Percentiles rank a stretch among this genome's conserved stretches.
phyloP scores from a whole-genome alignment of 805 yeast species.

The Kockiozyma suomiensis region DNA sequence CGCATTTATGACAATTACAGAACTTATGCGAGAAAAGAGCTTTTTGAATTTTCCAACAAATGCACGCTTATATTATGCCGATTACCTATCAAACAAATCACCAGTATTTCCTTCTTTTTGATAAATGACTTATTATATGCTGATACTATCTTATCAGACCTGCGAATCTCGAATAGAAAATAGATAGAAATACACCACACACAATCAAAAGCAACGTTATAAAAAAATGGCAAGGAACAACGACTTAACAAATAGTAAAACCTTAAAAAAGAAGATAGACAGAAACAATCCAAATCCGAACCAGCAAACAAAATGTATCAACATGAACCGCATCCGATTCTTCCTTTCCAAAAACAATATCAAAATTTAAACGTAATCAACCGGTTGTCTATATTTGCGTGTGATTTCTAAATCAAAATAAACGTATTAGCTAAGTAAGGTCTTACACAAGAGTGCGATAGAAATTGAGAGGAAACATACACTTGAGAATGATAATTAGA shows the following conservation, averaged over 20 bases:
- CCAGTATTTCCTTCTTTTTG: too few species aligned
- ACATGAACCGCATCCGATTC: not conserved
- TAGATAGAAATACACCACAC: not conserved
- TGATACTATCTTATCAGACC: not conserved
- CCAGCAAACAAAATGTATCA: conserved; percentile 6
- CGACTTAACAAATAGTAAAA: not conserved
- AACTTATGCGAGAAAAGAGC: too few species aligned
- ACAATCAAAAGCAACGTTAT: not conserved
- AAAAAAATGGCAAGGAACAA: not conserved
- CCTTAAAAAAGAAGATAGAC: not conserved
- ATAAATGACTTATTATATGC: not conserved
- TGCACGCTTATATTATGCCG: not conserved
- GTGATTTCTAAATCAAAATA: not conserved
- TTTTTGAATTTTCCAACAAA: too few species aligned
- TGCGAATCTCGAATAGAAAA: not conserved
- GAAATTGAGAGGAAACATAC: not conserved
- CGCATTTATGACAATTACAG: too few species aligned
- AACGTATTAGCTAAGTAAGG: not conserved
- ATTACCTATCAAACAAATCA: not conserved
- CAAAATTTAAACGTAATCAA: not conserved
- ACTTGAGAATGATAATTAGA: conserved; percentile 41
- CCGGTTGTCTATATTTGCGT: not conserved
- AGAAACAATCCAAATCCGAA: conserved; percentile 2
- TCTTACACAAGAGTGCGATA: not conserved
- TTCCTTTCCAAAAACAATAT: not conserved